Conservation (phyloP, 257 asterid genomes). For the Scutellaria galericulata region DNA sequence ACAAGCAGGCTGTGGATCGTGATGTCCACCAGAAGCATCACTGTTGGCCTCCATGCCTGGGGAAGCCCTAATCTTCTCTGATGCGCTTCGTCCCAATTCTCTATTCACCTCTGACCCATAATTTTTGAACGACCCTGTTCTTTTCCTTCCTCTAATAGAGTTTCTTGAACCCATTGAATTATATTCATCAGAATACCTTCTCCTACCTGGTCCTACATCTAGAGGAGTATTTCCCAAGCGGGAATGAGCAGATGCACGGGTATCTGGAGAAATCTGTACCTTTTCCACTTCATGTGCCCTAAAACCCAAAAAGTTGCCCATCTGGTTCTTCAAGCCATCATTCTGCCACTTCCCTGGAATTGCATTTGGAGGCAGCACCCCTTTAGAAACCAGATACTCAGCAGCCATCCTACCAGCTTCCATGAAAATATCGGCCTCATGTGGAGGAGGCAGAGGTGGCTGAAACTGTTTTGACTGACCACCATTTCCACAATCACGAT, state of each 20-base stretch:
- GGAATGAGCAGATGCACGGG: slow-evolving; percentile 67
- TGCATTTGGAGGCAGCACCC: slow-evolving; percentile 71
- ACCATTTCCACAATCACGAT: slow-evolving; percentile 76
- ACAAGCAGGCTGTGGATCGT: slow-evolving; percentile 47
- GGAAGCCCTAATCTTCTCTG: slow-evolving; percentile 57
- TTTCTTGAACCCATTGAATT: slow-evolving; percentile 52
- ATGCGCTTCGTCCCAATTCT: slow-evolving; percentile 65
- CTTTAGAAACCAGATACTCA: slow-evolving; percentile 81
- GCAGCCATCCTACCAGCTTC: slow-evolving; percentile 96
- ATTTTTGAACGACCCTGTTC: slow-evolving; percentile 59
- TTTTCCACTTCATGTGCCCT: slow-evolving; percentile 53
- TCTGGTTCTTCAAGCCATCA: slow-evolving; percentile 56
- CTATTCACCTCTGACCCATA: slow-evolving; percentile 56
- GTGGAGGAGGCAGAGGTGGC: slow-evolving; percentile 54
- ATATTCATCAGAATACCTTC: slow-evolving; percentile 64
- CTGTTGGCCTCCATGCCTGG: slow-evolving; percentile 43
- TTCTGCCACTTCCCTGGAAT: slow-evolving; percentile 73
- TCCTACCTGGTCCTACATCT: slow-evolving; percentile 59
- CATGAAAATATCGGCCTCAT: slow-evolving; percentile 61
- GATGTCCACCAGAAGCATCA: slow-evolving; percentile 48
- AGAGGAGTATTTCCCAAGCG: slow-evolving; percentile 58
- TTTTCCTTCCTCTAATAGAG: slow-evolving; percentile 64
- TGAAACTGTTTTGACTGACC: slow-evolving; percentile 67
- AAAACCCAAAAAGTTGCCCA: slow-evolving; percentile 43
- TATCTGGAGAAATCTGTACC: slow-evolving; percentile 41